phyloP scores from a whole-genome alignment of 2,329 filamentous ascomycete genomes.

The Colletotrichum incanum region DNA sequence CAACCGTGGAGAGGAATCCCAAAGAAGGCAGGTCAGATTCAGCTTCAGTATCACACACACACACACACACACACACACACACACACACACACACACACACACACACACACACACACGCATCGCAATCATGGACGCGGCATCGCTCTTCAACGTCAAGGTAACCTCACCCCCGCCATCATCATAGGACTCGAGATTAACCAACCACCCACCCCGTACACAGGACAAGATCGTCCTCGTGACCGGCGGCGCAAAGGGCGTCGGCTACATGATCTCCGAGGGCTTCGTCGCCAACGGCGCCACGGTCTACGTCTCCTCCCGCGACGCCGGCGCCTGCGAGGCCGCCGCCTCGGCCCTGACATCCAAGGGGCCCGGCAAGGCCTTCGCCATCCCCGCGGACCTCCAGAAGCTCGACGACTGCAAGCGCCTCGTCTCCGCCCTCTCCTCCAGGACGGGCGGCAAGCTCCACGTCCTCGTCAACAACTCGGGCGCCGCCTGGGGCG shows the following conservation, averaged over 20 bases:
- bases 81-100: too few species aligned
- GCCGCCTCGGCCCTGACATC: conserved; percentile 71
- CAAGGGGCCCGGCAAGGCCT: conserved; percentile 65
- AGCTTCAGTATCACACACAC: background rate
- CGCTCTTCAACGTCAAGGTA: conserved; percentile 74
- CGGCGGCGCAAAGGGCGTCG: conserved; percentile 74
- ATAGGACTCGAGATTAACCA: background rate
- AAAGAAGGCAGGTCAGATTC: background rate
- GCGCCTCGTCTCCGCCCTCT: conserved; percentile 67
- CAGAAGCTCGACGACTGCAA: conserved; percentile 72
- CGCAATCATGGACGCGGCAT: conserved; percentile 67
- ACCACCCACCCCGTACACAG: conserved; percentile 48
- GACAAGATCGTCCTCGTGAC: conserved; percentile 73
- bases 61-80: too few species aligned
- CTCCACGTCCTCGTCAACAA: conserved; percentile 79
- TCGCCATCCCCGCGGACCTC: conserved; percentile 75
- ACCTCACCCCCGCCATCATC: conserved; percentile 19
- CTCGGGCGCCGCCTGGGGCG: conserved; percentile 76
- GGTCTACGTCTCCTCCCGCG: conserved; percentile 78
- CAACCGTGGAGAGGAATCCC: too few species aligned
- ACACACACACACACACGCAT: background rate
- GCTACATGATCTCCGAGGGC: conserved; percentile 77
- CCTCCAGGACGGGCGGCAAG: conserved; percentile 61
- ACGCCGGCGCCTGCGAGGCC: conserved; percentile 70
- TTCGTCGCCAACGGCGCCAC: conserved; percentile 76